Base-by-base conservation (phyloP, 169 alveolate species). In the Eimeria falciformis region DNA sequence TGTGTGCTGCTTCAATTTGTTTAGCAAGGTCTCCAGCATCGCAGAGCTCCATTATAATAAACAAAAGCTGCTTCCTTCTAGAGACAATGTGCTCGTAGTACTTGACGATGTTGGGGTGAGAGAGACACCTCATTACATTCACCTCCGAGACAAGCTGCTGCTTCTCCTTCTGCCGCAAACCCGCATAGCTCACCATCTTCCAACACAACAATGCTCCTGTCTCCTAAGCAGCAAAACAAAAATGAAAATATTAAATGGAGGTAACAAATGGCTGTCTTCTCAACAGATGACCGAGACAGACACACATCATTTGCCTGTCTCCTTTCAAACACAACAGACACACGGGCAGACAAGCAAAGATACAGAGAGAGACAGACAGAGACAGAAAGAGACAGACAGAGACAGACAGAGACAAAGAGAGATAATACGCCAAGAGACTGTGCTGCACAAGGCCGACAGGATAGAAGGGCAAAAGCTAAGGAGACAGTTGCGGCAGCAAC, bases 151-250 rank as follows among this genome's bases (percentile, higher is more conserved):
- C 99, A 27, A 98, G 96, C 86, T 99, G 98, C 85, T 97, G 95
- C 95, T 98, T 98, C 94, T 98, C 99, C 93, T 97, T 97, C 87
- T 98, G 99, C 68, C 97, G 94, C 97, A 98, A 98, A 43, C 98
- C 98, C 78, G 98, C 98, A 91, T 98, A 98, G 25, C 97, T 96
- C 58, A 98, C 97, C 58, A 98, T 98, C 95, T 99, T 99, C 97
- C 99, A 98, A 43, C 99, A 99, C 71, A 97, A 96, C 77, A 97
- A 93, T 29, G 95, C 96, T n/a, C 95, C 96, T 14, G 97, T 78
- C 43, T 43, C 89, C 89, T 79, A 47, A 11, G 73, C 11, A 53
- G 1, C 7, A 25, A 62, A 62, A n/a, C 27, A 9, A 50, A 11
- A 27, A 21, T 9, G 69, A 21, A 5, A 27, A 17, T 21, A 27